Conservation (phyloP, 441 rosid species). For the Omphalea diandra region DNA sequence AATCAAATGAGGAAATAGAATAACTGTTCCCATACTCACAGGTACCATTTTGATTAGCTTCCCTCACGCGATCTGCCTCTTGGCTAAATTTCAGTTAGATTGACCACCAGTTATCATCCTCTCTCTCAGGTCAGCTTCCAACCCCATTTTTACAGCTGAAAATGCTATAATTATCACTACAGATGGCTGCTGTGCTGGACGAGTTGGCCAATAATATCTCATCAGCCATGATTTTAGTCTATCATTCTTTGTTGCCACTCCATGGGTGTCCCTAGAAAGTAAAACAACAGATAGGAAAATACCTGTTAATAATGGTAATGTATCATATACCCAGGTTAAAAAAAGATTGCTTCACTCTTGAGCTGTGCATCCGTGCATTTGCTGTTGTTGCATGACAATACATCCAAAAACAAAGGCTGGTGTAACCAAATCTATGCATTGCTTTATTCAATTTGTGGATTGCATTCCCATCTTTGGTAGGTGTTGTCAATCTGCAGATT, state of each 20-base stretch:
- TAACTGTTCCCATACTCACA: neutral
- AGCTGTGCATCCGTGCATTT: neutral
- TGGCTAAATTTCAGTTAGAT: neutral
- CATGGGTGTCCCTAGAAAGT: constrained; percentile 46
- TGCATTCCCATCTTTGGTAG: too few relatives aligned
- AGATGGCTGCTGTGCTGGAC: constrained; percentile 55
- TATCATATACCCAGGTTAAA: neutral
- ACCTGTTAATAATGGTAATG: too few relatives aligned
- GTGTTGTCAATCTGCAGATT: too few relatives aligned
- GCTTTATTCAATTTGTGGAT: neutral
- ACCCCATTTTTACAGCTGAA: constrained; percentile 23
- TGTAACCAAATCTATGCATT: neutral
- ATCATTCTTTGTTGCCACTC: constrained; percentile 56
- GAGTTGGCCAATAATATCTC: constrained; percentile 51
- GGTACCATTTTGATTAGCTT: neutral
- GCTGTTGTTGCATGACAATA: neutral
- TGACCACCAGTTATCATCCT: neutral
- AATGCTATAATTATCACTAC: constrained; percentile 48
- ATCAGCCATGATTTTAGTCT: constrained; percentile 48
- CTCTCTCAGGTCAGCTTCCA: constrained; percentile 22
- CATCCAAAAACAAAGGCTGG: neutral
- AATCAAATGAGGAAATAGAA: neutral
- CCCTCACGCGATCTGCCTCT: neutral
- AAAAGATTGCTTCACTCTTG: neutral
- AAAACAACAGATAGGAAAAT: neutral